phyloP scores from a whole-genome alignment of 2,329 filamentous ascomycete genomes.

The Nothopassalora personata region DNA sequence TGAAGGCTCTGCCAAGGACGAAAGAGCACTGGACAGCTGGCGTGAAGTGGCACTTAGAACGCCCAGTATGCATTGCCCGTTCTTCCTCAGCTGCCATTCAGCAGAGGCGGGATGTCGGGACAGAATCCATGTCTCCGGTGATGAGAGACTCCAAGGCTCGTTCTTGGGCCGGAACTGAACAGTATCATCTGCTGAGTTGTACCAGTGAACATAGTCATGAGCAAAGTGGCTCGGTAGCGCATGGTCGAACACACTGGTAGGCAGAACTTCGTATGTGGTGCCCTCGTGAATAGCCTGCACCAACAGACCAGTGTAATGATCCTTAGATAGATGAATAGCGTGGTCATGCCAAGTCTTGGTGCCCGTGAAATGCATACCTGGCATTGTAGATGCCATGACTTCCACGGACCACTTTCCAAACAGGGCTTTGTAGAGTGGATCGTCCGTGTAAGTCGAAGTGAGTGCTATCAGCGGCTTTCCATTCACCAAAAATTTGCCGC shows the following conservation, averaged over 20 bases:
- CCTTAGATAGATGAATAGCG: neutral
- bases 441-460: slow-evolving; percentile 47
- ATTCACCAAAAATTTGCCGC: slow-evolving; percentile 48
- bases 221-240: slow-evolving; percentile 52
- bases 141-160: slow-evolving; percentile 18
- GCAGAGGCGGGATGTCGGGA: slow-evolving; percentile 28
- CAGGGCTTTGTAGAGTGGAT: slow-evolving; percentile 42
- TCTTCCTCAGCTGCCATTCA: slow-evolving; percentile 31
- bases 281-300: neutral
- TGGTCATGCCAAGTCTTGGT: slow-evolving; percentile 26
- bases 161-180: slow-evolving; percentile 48
- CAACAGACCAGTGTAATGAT: neutral
- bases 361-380: slow-evolving; percentile 49
- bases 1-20: too few species aligned
- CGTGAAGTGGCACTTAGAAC: slow-evolving; percentile 32
- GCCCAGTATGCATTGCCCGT: slow-evolving; percentile 6
- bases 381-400: slow-evolving; percentile 47
- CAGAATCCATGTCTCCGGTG: slow-evolving; percentile 13
- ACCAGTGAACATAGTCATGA: slow-evolving; percentile 55
- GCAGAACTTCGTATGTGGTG: slow-evolving; percentile 35
- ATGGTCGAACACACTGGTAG: slow-evolving; percentile 24
- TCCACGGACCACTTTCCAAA: slow-evolving; percentile 52
- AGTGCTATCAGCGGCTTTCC: slow-evolving; percentile 49
- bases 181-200: slow-evolving; percentile 43
- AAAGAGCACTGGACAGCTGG: slow-evolving; percentile 40